These are phyloP conservation scores for Auricularia heimuer DNA, from an alignment of 768 basidiomycete species.

Conservation along the genomic window DNA sequence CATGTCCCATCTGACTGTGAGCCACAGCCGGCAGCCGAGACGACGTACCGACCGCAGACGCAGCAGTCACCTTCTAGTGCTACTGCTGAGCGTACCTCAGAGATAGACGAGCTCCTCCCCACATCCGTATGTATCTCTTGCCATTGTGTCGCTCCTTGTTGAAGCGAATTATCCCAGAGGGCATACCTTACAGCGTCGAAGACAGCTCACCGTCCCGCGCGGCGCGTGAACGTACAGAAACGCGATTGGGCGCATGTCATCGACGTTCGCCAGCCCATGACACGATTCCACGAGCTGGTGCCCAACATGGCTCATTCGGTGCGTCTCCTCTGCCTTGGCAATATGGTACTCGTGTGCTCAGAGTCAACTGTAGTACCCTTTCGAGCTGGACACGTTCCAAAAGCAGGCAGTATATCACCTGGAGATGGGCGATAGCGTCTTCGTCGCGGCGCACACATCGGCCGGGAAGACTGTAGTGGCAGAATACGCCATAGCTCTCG, in stretches of 20 bases:
- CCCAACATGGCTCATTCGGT: constrained; percentile 96
- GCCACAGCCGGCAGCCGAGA: neutral
- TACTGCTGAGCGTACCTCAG: constrained; percentile 1
- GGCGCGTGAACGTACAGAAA: constrained; percentile 49
- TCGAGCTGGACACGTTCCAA: constrained; percentile 96
- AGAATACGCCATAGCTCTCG: constrained; percentile 95
- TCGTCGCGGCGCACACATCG: constrained; percentile 99
- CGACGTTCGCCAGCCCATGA: constrained; percentile 81
- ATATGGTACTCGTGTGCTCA: neutral
- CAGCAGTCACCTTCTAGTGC: neutral
- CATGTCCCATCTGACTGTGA: neutral
- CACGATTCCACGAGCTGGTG: constrained; percentile 84
- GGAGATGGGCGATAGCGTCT: constrained; percentile 95
- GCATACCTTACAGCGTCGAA: constrained; percentile 48
- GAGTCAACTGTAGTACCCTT: constrained; percentile 66
- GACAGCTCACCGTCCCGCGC: constrained; percentile 29
- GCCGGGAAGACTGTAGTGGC: constrained; percentile 99
- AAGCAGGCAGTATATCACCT: constrained; percentile 98
- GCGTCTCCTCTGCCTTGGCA: constrained; percentile 8
- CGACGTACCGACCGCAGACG: neutral
- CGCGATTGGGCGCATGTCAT: constrained; percentile 98
- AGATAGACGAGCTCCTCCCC: constrained; percentile 16
- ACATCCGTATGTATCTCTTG: constrained; percentile 30
- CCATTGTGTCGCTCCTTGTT: neutral
- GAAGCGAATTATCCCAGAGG: constrained; percentile 27